These are phyloP conservation scores for Collybia sp. DNA, from an alignment of 768 basidiomycete species.

Conservation along the genomic window DNA sequence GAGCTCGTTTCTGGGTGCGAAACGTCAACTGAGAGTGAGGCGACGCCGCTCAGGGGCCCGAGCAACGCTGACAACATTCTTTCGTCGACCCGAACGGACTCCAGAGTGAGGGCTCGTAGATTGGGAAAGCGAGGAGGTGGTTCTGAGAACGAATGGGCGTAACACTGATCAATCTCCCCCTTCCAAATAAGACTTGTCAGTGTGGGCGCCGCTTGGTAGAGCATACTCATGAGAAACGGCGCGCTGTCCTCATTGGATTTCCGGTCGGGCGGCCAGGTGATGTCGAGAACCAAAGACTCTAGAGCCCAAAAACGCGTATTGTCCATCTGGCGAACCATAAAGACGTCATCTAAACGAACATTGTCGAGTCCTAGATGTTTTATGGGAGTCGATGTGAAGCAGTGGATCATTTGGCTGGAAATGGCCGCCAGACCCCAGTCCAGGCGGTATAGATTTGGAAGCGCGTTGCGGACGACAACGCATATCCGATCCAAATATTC, in stretches of 20 bases:
- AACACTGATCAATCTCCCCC: too few relatives aligned
- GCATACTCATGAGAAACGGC: not conserved
- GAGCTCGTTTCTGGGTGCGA: not conserved
- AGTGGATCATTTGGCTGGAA: slow-evolving; percentile 8
- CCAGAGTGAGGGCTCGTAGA: slow-evolving; percentile 15
- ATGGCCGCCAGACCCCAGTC: slow-evolving; percentile 16
- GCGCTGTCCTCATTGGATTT: not conserved
- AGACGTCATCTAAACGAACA: not conserved
- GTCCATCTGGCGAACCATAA: not conserved
- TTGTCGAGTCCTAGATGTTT: slow-evolving; percentile 18
- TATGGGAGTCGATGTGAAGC: slow-evolving; percentile 12
- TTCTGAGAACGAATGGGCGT: not conserved
- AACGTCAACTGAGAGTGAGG: slow-evolving; percentile 9
- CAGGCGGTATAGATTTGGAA: slow-evolving; percentile 21
- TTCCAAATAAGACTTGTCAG: not conserved
- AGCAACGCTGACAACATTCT: slow-evolving; percentile 9
- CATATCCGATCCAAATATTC: slow-evolving; percentile 6
- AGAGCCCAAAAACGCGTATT: not conserved
- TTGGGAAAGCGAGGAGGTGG: slow-evolving; percentile 9
- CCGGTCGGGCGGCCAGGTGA: not conserved
- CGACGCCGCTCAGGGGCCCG: not conserved
- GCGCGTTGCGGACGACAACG: slow-evolving; percentile 6
- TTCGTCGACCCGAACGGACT: slow-evolving; percentile 11
- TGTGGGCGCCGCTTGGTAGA: not conserved
- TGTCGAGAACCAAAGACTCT: not conserved